These are phyloP conservation scores for Raddia distichophylla DNA, from an alignment of 176 grass and related monocot genomes.

Conservation along the genomic window DNA sequence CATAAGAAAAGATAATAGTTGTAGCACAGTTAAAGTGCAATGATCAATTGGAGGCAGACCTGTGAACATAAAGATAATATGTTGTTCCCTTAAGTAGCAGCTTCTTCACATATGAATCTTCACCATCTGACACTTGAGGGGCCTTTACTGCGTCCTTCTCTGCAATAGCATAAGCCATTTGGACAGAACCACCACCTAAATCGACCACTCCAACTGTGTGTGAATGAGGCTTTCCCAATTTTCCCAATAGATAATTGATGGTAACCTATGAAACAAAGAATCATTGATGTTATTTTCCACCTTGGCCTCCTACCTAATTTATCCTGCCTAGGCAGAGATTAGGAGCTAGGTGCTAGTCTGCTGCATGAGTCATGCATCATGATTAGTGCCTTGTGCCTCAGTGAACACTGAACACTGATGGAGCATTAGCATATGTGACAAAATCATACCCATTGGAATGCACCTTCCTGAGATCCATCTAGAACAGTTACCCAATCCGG, in stretches of 20 bases:
- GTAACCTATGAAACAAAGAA: constrained; percentile 68
- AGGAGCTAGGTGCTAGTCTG: too few relatives aligned
- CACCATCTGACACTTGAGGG: constrained; percentile 71
- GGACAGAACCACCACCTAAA: constrained; percentile 95
- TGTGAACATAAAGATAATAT: constrained; percentile 98
- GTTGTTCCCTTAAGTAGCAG: constrained; percentile 83
- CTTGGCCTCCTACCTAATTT: too few relatives aligned
- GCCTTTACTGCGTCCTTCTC: constrained; percentile 86
- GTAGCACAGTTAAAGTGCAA: neutral
- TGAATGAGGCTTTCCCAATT: constrained; percentile 81
- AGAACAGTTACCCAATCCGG: constrained; percentile 91
- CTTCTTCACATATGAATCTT: constrained; percentile 87
- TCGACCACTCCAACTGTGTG: constrained; percentile 97
- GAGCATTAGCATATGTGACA: constrained; percentile 3
- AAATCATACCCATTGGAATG: constrained; percentile 85
- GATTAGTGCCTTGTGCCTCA: too few relatives aligned
- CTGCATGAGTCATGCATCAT: too few relatives aligned
- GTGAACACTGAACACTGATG: neutral
- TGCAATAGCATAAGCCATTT: constrained; percentile 99
- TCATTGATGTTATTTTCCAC: constrained; percentile 11
- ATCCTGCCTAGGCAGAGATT: too few relatives aligned
- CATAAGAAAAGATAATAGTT: neutral
- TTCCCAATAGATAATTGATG: constrained; percentile 88
- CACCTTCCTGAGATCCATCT: constrained; percentile 94
- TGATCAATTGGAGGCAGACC: constrained; percentile 55